Conservation (phyloP, 2,329 filamentous ascomycete species). For the Penicillium sp. region DNA sequence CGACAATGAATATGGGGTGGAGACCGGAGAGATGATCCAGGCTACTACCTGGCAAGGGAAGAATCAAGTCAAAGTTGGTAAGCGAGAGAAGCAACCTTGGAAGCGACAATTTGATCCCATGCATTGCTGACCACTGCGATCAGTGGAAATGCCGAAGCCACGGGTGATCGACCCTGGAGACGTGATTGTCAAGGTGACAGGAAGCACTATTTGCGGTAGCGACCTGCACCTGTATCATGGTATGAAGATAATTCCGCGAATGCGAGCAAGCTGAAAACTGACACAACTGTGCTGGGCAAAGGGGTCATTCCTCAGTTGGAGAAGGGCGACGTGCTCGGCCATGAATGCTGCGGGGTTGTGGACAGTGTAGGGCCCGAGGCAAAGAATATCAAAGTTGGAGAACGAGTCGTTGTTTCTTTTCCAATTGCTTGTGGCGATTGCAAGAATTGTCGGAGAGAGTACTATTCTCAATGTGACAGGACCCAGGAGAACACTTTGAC, state of each 20-base stretch:
- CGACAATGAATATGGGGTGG: conserved; percentile 53
- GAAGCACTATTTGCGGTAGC: conserved; percentile 60
- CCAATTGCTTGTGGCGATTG: conserved; percentile 71
- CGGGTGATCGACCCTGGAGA: conserved; percentile 70
- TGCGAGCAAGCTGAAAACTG: background rate
- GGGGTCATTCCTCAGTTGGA: conserved; percentile 55
- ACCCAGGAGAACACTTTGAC: conserved; percentile 72
- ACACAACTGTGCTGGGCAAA: conserved; percentile 11
- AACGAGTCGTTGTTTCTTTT: conserved; percentile 79
- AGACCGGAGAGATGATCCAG: conserved; percentile 65
- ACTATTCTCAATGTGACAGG: conserved; percentile 74
- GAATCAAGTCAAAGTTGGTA: conserved; percentile 68
- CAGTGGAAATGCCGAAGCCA: conserved; percentile 66
- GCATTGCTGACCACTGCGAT: background rate
- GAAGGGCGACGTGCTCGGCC: conserved; percentile 65
- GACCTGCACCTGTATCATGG: conserved; percentile 54
- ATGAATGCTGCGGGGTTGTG: conserved; percentile 53
- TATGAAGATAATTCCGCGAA: conserved; percentile 5
- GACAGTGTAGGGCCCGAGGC: conserved; percentile 55
- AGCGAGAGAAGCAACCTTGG: background rate
- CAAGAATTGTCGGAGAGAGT: conserved; percentile 74
- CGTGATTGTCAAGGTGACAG: conserved; percentile 76
- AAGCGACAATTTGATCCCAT: background rate
- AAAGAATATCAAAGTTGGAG: conserved; percentile 55
- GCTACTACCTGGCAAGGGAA: conserved; percentile 81